Evolutionary conservation across 1,284 basidiomycete species (phyloP), one percentile per base, ranked within the genome.

Genomic region (Melanopsichium pennsylvanicum): DNA sequence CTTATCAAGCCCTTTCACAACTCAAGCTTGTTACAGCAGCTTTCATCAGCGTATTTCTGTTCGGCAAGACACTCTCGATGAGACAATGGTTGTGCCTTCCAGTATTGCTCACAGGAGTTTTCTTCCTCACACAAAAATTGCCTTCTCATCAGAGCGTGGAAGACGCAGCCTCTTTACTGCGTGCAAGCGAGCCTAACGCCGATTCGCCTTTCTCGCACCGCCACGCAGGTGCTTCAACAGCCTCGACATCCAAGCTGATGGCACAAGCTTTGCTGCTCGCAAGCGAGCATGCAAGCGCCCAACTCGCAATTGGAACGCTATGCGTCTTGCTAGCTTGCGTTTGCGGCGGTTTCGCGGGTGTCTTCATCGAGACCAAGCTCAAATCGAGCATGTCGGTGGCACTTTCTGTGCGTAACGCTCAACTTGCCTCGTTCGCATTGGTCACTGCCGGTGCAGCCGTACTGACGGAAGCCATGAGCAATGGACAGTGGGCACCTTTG

Each of bases 21-120:
- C 63, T 67, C 37, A 67, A 67, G 34, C 57, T 67, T 16, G 41
- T 67, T 6, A 67, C 63, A 10, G 63, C 63, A 6, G 63, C 63
- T 1, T 10, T 67, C 18, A 56, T 67, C 36, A 60, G 63, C 27
- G 56, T 59, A 22, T 44, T 35, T 15, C 10, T 67, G 5, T 60
- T 60, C 15, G 50, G 51, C 11, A 59, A 43, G 36, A 34, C 42
- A 26, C 47, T 67, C n/a, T 50, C 42, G 15, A 7, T 11, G 9
- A 41, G 51, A 12, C 63, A 67, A 18, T 67, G 63, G 63, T 12
- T 49, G 18, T 67, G 51, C 21, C 29, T 67, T 22, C 56, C 63
- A 5, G 11, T 60, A 4, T 27, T 67, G 32, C 18, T 67, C 16
- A 7, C 37, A 2, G 63, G 63, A 0, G 63, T 67, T 11, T 13